These are phyloP conservation scores for Leucocoprinus birnbaumii DNA, from an alignment of 768 basidiomycete species.

Conservation along the genomic window DNA sequence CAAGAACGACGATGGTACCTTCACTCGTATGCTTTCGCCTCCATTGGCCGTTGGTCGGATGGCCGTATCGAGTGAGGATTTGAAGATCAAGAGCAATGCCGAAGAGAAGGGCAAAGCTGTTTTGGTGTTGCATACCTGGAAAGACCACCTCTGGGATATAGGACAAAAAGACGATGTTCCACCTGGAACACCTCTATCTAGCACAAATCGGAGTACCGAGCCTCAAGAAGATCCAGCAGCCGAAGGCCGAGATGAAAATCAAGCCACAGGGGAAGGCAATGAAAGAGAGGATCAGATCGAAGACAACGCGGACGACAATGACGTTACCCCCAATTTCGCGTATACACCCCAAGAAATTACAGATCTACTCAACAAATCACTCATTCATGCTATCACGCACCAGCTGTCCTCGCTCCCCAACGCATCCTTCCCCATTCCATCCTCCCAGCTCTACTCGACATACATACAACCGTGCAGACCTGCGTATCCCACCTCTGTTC, in stretches of 20 bases:
- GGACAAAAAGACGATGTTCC: conserved; percentile 64
- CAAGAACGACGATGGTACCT: conserved; percentile 21
- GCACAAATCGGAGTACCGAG: conserved; percentile 13
- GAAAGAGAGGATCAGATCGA: conserved; percentile 1
- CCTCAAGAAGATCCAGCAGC: conserved; percentile 13
- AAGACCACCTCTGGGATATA: conserved; percentile 72
- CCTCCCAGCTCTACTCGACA: conserved; percentile 72
- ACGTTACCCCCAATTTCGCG: conserved; percentile 12
- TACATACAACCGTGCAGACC: conserved; percentile 82
- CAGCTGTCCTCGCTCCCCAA: conserved; percentile 42
- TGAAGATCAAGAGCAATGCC: conserved; percentile 30
- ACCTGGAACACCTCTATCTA: conserved; percentile 24
- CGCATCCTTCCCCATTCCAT: conserved; percentile 68
- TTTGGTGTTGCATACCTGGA: conserved; percentile 69
- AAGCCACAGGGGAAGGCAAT: not conserved
- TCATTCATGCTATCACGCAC: conserved; percentile 64
- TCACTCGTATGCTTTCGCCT: conserved; percentile 33
- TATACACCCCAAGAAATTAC: conserved; percentile 49
- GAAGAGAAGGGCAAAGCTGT: conserved; percentile 78
- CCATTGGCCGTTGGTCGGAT: conserved; percentile 79
- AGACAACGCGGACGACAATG: conserved; percentile 2
- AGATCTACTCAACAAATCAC: conserved; percentile 51
- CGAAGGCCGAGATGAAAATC: conserved; percentile 15
- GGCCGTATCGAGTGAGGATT: conserved; percentile 50
- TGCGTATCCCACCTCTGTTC: conserved; percentile 46